A percentile compares a stretch with the other conserved stretches of the same genome.
These are phyloP conservation scores for Calonectria honghensis DNA, from an alignment of 2,329 filamentous ascomycete species.

Conservation along the genomic window DNA sequence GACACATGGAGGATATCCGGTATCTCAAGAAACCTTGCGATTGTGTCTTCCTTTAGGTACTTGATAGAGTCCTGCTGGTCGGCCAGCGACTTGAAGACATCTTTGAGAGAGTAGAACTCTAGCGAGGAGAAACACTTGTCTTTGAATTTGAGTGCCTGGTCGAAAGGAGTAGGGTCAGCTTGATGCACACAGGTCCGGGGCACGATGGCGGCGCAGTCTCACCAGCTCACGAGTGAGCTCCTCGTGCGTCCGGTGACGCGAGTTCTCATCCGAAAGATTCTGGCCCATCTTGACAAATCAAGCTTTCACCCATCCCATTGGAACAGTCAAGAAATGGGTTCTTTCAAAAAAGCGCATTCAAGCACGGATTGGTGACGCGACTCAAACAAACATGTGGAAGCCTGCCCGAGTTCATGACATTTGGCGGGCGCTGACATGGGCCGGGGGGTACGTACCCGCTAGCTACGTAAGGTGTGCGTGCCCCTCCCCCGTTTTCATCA, in stretches of 20 bases:
- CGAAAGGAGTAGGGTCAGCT: constrained; percentile 42
- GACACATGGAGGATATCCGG: constrained; percentile 81
- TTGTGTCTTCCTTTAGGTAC: constrained; percentile 81
- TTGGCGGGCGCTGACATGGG: constrained; percentile 48
- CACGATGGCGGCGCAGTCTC: constrained; percentile 51
- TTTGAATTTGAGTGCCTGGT: constrained; percentile 77
- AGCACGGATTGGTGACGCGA: constrained; percentile 43
- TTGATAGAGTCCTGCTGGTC: constrained; percentile 77
- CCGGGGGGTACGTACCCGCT: constrained; percentile 48
- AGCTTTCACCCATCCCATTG: constrained; percentile 51
- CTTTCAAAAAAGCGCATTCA: neutral
- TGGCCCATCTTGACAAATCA: constrained; percentile 69
- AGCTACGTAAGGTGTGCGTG: constrained; percentile 40
- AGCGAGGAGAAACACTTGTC: constrained; percentile 82
- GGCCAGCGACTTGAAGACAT: constrained; percentile 82
- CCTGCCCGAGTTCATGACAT: constrained; percentile 53
- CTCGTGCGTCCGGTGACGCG: constrained; percentile 68
- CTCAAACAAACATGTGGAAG: constrained; percentile 29
- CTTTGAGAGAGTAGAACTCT: constrained; percentile 83
- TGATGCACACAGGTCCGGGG: constrained; percentile 29
- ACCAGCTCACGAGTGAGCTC: constrained; percentile 72
- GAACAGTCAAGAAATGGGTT: neutral
- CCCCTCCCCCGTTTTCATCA: constrained; percentile 26
- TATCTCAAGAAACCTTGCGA: constrained; percentile 83
- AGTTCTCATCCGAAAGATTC: constrained; percentile 67